Base-by-base conservation (phyloP, 768 basidiomycete genomes). In the Sarcomyxa edulis region DNA sequence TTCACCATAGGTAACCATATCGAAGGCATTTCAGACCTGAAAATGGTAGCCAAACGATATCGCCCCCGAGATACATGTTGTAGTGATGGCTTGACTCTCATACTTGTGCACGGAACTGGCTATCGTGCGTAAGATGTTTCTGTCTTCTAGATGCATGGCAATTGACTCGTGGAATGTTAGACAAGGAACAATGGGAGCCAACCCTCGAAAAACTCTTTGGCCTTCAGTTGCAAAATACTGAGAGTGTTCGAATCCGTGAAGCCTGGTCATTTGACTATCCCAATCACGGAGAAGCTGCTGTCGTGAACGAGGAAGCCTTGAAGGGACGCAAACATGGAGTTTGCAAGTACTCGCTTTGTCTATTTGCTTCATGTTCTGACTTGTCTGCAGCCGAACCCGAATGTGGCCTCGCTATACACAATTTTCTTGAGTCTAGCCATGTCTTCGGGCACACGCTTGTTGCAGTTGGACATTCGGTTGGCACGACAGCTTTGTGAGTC, bases 151-250 rank as follows among this genome's bases (percentile, higher is more conserved):
- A 18, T 9, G 14, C 19, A 14, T 15, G 12, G 14, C 18, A 35
- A 35, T 12, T 3, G n/a, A n/a, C n/a, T n/a, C n/a, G n/a, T n/a
- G n/a, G n/a, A n/a, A 28, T 10, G 15, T 28, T 45, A 77, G 75
- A 74, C 49, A 76, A 77, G 45, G 73, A 77, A 46, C 66, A 70
- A 46, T 77, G 74, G 73, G 74, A 76, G 41, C 68, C 72, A 1
- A 59, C 61, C 3, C 63, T 77, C 12, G 46, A 62, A 25, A 47
- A 47, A 0, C 50, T 75, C 8, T 70, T 72, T 48, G n/a, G n/a
- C n/a, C n/a, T n/a, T n/a, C n/a, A n/a, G n/a, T n/a, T n/a, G n/a
- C n/a, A n/a, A n/a, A 20, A 31, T 22, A 22, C 21, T 12, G 16
- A 14, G 18, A 30, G 28, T 16, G 9, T 26, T 23, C 23, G 23